Evolutionary conservation across 257 asterid species (phyloP), one percentile per base, ranked within the genome.

Genomic region (Verbena officinalis): DNA sequence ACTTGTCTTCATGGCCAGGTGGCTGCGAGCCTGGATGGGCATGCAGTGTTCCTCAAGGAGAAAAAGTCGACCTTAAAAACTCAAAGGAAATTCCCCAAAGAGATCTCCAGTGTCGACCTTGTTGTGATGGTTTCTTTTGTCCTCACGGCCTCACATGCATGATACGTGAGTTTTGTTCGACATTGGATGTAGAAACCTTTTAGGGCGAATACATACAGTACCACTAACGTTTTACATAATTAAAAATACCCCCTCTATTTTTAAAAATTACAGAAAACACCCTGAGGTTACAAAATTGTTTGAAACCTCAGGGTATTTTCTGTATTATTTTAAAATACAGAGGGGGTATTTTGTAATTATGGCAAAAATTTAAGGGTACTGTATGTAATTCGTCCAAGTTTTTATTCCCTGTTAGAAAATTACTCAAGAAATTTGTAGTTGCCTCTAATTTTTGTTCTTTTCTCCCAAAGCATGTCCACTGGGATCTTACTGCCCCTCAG

Each of bases 1-100:
- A 94, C 77, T 68, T 94, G 67, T 17, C 95, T 40, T 76, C 95
- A 4, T 94, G 99, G 97, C 73, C 77, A 31, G 13, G 87, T 14
- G 99, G 97, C 5, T 94, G 99, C 40, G 99, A 94, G 78, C 92
- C 99, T 0, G 99, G 99, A n/a, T 94, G 99, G 99, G 78, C 96
- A 39, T 90, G 99, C 74, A 85, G 89, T 40, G 81, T 75, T 1
- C 83, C 67, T 48, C 62, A 38, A 53, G 78, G 80, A 42, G 67
- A 31, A 24, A 64, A 80, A 44, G 88, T 88, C 20, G 87, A 83
- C 76, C 76, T 88, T 16, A 80, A 86, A 64, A 77, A 89, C 57
- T 33, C 72, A 10, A 79, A 83, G 59, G 85, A 78, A 10, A 86
- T 88, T 24, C 99, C 98, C 2, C 19, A 15, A 2, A 81, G 97